These are phyloP conservation scores for Aspergillus fijiensis DNA, from an alignment of 2,329 filamentous ascomycete genomes.

Conservation along the genomic window DNA sequence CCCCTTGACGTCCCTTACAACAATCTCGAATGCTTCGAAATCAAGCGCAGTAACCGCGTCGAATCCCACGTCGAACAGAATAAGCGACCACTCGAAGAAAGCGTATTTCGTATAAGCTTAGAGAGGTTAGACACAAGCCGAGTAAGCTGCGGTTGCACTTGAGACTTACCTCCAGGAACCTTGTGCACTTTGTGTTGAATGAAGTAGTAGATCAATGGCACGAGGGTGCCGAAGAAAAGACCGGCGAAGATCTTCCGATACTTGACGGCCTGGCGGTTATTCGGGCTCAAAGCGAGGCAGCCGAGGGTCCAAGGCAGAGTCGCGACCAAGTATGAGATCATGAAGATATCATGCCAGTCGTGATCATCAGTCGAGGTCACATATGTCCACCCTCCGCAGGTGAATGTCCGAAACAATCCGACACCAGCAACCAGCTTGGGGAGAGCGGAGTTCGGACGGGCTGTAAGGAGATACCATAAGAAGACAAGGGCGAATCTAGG, in stretches of 20 bases:
- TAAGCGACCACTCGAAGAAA: conserved; percentile 96
- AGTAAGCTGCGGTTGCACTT: not conserved
- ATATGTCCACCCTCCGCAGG: conserved; percentile 97
- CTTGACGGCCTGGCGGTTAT: conserved; percentile 77
- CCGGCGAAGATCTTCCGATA: conserved; percentile 83
- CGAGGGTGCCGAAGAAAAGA: conserved; percentile 84
- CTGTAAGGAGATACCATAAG: conserved; percentile 87
- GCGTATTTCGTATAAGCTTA: conserved; percentile 94
- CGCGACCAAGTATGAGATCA: conserved; percentile 95
- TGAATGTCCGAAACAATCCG: conserved; percentile 84
- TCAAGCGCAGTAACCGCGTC: conserved; percentile 92
- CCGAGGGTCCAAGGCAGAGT: conserved; percentile 95
- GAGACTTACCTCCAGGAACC: conserved; percentile 76
- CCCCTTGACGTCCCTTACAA: conserved; percentile 85
- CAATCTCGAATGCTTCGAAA: conserved; percentile 83
- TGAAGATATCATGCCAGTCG: conserved; percentile 98
- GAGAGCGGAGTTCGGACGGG: conserved; percentile 69
- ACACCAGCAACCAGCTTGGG: conserved; percentile 78
- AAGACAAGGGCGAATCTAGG: conserved; percentile 88
- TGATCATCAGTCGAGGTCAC: conserved; percentile 98
- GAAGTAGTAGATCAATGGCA: conserved; percentile 93
- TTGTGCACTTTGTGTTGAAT: conserved; percentile 98
- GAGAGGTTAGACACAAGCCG: conserved; percentile 7
- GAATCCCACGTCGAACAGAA: conserved; percentile 93
- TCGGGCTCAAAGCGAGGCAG: conserved; percentile 82